phyloP scores from a whole-genome alignment of 169 alveolate species.

The Cryptosporidium parvum region DNA sequence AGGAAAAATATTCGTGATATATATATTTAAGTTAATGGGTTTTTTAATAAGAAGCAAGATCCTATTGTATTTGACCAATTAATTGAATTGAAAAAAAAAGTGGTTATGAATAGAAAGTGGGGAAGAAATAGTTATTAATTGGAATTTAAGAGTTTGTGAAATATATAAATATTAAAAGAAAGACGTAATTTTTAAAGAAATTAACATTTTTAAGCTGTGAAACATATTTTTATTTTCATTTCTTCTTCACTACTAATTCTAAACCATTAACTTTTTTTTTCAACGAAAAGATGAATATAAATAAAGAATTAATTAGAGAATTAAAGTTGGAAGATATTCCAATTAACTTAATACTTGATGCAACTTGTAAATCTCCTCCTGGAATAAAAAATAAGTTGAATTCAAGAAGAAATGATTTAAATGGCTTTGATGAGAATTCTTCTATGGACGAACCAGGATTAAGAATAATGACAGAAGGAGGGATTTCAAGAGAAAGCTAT shows the following conservation, averaged over 20 bases:
- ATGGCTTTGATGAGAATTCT: not conserved
- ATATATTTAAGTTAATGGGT: not conserved
- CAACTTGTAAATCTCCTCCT: conserved; percentile 70
- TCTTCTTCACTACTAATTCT: not conserved
- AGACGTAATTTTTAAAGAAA: not conserved
- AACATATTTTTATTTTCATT: too few relatives aligned
- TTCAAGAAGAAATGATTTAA: not conserved
- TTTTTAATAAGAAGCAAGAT: not conserved
- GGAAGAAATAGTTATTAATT: not conserved
- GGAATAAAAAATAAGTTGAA: conserved; percentile 19
- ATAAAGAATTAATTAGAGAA: conserved; percentile 22
- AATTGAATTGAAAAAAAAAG: not conserved
- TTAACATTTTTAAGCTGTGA: not conserved
- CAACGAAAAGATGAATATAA: not conserved
- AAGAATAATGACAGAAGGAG: not conserved
- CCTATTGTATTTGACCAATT: not conserved
- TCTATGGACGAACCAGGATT: not conserved
- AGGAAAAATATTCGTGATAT: too few relatives aligned
- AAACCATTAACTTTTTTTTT: not conserved
- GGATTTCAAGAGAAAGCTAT: not conserved
- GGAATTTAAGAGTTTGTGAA: not conserved
- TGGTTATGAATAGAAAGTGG: not conserved
- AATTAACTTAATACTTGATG: conserved; percentile 7
- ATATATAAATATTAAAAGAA: not conserved
- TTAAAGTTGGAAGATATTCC: conserved; percentile 32